Conservation (phyloP, 129 eudicot species). For the Dittrichia graveolens region DNA sequence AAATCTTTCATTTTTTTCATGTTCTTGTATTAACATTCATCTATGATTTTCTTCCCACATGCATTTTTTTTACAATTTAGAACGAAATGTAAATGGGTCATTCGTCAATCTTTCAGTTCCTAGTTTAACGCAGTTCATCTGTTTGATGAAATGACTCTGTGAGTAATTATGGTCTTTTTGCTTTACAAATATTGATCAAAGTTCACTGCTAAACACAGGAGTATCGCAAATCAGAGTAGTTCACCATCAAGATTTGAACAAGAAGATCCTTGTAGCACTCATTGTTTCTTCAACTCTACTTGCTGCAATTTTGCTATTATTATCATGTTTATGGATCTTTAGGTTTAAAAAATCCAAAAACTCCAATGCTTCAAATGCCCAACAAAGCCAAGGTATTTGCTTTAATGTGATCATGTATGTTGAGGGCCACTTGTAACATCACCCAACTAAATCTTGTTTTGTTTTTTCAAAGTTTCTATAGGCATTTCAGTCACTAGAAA, state of each 20-base stretch:
- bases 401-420: no score
- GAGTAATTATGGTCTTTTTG: conserved; percentile 10
- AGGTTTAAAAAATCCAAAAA: conserved; percentile 49
- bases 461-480: no score
- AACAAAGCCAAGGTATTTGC: conserved; percentile 58
- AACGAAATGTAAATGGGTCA: conserved; percentile 10
- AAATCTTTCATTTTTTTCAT: neutral
- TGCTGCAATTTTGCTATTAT: conserved; percentile 55
- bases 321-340: conserved; percentile 66
- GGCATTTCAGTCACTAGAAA: no score
- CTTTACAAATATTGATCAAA: conserved; percentile 1
- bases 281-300: conserved; percentile 73
- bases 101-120: neutral
- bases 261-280: conserved; percentile 70
- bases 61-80: conserved; percentile 12
- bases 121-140: conserved; percentile 18
- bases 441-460: neutral
- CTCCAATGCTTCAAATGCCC: conserved; percentile 29
- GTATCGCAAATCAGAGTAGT: conserved; percentile 48
- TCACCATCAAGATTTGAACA: conserved; percentile 72
- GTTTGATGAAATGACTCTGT: conserved; percentile 21
- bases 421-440: no score
- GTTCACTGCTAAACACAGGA: conserved; percentile 37
- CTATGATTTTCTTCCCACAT: neutral
- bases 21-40: neutral